Base-by-base conservation (phyloP, 331 rosid genomes). In the Phaseolus coccineus region DNA sequence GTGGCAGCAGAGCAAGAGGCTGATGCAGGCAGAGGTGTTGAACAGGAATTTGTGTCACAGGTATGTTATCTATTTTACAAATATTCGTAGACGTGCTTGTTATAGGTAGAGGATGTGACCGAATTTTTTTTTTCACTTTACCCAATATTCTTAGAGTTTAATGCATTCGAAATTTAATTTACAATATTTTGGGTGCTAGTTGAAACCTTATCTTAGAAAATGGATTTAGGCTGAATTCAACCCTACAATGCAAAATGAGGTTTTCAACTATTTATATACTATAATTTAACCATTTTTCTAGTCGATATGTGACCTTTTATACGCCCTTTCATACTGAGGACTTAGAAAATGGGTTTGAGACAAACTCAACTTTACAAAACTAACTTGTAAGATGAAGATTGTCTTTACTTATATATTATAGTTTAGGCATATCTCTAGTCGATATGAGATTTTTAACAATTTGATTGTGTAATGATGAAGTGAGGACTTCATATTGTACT, bases 1-100 rank as follows among this genome's bases (percentile, higher is more conserved):
- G 85, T 86, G 47, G 99, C 99, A 52, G 99, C 99, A 66, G 98
- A 93, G 90, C 93, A 96, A 86, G 98, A 96, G 90, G 99, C 98
- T 66, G 99, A 92, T 82, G 99, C 99, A 6, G 99, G 99, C 73
- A 89, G 84, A 79, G 96, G 91, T 31, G 90, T 96, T 62, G 99
- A 96, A 79, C 97, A 93, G 76, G 98, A 96, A 82, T 93, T 88
- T 85, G 72, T 89, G 70, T 91, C 89, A 48, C 92, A 93, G 98
- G 99, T 96, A 89, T 78, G 80, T 64, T 71, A 52, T 53, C 63
- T 46, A 30, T 30, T 55, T 46, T 11, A 14, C 73, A 24, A 48
- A 71, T 73, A 52, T 67, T 69, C 53, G 24, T 74, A 39, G 57
- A 46, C 51, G n/a, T 24, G 51, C 39, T 51, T 74, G 65, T 57